Evolutionary conservation across 2,329 filamentous ascomycete species (phyloP).

Genomic region (Colletotrichum tanaceti): DNA sequence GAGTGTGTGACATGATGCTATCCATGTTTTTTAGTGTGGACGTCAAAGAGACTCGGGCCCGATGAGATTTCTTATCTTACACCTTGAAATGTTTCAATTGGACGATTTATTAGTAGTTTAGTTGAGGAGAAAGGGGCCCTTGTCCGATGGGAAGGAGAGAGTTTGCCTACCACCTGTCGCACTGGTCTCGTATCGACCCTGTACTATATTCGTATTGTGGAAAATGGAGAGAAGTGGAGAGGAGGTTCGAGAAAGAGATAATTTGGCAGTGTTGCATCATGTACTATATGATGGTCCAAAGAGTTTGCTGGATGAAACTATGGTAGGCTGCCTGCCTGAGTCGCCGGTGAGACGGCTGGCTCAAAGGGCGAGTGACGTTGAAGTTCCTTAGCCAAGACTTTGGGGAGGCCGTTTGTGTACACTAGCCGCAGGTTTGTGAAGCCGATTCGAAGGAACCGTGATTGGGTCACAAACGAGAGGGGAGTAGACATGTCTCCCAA

Average conservation of each 20-base stretch:
- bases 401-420: not conserved
- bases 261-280: not conserved
- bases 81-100: not conserved
- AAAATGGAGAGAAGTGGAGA: not conserved
- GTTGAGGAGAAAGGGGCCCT: not conserved
- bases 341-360: not conserved
- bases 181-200: not conserved
- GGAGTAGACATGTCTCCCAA: not conserved
- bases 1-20: not conserved
- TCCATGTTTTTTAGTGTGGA: not conserved
- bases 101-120: not conserved
- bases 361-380: not conserved
- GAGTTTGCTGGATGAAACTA: not conserved
- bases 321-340: not conserved
- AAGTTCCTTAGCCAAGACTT: not conserved
- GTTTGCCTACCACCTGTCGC: not conserved
- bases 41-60: not conserved
- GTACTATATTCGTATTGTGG: not conserved
- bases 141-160: not conserved
- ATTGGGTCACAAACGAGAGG: not conserved
- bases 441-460: not conserved
- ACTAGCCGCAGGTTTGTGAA: not conserved
- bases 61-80: not conserved
- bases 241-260: not conserved
- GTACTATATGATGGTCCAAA: not conserved